A percentile compares a stretch with the other conserved stretches of the same genome.
phyloP scores from a whole-genome alignment of 2,329 filamentous ascomycete species.

The Rhynchosporium agropyri region DNA sequence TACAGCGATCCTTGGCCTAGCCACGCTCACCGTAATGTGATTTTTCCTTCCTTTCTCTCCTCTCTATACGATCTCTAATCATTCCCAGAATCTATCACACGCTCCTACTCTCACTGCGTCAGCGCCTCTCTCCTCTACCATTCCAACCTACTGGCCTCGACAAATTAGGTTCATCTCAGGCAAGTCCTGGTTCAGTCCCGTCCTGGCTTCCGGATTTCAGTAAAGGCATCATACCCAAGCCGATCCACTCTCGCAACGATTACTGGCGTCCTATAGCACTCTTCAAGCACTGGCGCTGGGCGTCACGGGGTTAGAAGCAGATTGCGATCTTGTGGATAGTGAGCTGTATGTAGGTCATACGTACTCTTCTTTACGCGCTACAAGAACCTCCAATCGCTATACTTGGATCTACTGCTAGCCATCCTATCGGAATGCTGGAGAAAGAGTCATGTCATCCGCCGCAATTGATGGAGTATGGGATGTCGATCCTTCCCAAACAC shows the following conservation, averaged over 20 bases:
- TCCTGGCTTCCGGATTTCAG: conserved; percentile 33
- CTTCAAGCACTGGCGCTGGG: conserved; percentile 58
- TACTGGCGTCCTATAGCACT: conserved; percentile 53
- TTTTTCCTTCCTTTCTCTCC: background rate
- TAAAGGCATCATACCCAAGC: conserved; percentile 26
- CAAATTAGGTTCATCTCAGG: conserved; percentile 25
- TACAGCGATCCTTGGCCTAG: conserved; percentile 15
- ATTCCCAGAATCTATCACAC: conserved; percentile 25
- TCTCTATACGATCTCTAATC: conserved; percentile 16
- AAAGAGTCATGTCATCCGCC: conserved; percentile 7
- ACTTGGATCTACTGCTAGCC: conserved; percentile 60
- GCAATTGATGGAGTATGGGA: conserved; percentile 33
- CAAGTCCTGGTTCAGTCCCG: conserved; percentile 7
- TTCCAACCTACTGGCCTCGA: conserved; percentile 52
- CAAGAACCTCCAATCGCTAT: conserved; percentile 60
- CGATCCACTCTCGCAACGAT: conserved; percentile 58
- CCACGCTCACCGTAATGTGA: conserved; percentile 23
- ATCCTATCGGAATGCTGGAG: conserved; percentile 53
- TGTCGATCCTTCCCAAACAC: conserved; percentile 18
- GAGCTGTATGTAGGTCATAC: conserved; percentile 59
- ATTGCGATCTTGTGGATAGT: conserved; percentile 59
- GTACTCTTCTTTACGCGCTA: conserved; percentile 51
- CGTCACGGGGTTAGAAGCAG: conserved; percentile 59
- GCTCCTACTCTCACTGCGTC: conserved; percentile 37
- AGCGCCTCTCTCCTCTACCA: conserved; percentile 48